Evolutionary conservation across 2,329 filamentous ascomycete species (phyloP).

Genomic region (Epicoccum nigrum): DNA sequence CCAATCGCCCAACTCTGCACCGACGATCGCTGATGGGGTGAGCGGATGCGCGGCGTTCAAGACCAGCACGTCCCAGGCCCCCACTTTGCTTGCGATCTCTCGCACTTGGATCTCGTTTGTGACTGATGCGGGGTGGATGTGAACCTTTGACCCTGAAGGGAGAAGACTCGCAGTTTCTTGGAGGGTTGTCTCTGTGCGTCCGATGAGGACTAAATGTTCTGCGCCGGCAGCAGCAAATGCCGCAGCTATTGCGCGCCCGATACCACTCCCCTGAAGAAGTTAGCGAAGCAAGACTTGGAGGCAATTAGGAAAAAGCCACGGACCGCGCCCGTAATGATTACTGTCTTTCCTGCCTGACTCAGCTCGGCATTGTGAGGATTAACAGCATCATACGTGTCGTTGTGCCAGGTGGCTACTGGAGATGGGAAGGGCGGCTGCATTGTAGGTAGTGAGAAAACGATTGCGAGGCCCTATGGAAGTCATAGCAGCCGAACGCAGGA

Average conservation of each 20-base stretch:
- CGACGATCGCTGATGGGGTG: conserved; percentile 7
- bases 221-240: conserved; percentile 54
- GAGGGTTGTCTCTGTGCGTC: conserved; percentile 38
- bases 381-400: conserved; percentile 19
- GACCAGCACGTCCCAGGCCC: background rate
- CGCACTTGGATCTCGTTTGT: background rate
- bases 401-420: conserved; percentile 19
- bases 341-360: conserved; percentile 21
- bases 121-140: background rate
- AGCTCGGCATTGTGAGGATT: conserved; percentile 12
- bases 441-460: background rate
- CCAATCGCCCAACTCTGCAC: conserved; percentile 20
- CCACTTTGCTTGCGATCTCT: background rate
- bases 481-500: background rate
- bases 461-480: background rate
- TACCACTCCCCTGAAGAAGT: conserved; percentile 48
- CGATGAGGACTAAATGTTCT: conserved; percentile 51
- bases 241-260: conserved; percentile 54
- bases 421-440: conserved; percentile 21
- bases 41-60: conserved; percentile 9
- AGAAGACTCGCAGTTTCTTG: background rate
- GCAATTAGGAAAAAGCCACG: background rate
- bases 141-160: background rate
- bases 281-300: background rate
- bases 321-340: conserved; percentile 24